Evolutionary conservation across 176 grass and related monocot species (phyloP).

Genomic region (Oryza rufipogon): DNA sequence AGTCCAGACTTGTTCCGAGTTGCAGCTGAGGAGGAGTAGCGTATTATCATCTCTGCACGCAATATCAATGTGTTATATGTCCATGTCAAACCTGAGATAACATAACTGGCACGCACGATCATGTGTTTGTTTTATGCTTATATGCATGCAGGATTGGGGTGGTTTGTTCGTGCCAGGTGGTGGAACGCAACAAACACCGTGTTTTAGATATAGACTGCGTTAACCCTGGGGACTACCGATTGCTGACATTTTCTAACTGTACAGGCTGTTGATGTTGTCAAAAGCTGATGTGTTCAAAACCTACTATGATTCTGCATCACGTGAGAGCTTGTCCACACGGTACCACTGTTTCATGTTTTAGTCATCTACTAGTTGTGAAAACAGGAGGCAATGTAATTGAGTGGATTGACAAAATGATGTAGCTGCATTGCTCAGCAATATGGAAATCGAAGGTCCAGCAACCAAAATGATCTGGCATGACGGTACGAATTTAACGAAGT

Average conservation of each 20-base stretch:
- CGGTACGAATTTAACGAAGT: background rate
- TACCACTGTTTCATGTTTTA: background rate
- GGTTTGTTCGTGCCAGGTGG: background rate
- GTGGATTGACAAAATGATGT: background rate
- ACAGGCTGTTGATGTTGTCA: background rate
- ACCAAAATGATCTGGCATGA: background rate
- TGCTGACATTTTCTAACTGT: background rate
- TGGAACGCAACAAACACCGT: conserved; percentile 28
- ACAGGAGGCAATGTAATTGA: background rate
- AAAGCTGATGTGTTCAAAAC: conserved; percentile 18
- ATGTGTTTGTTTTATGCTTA: background rate
- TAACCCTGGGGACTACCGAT: background rate
- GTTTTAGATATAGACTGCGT: background rate
- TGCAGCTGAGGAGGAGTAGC: background rate
- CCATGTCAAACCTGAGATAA: conserved; percentile 25
- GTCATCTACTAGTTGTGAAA: background rate
- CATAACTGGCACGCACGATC: conserved; percentile 41
- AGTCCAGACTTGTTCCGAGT: background rate
- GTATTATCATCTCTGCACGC: background rate
- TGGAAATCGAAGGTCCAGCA: background rate
- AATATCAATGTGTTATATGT: background rate
- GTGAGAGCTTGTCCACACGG: conserved; percentile 17
- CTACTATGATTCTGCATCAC: background rate
- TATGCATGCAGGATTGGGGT: background rate
- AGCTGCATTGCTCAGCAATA: background rate